A percentile compares a stretch with the other conserved stretches of the same genome.
These are phyloP conservation scores for Stachybotrys echinatus DNA, from an alignment of 2,329 filamentous ascomycete genomes.

Conservation along the genomic window DNA sequence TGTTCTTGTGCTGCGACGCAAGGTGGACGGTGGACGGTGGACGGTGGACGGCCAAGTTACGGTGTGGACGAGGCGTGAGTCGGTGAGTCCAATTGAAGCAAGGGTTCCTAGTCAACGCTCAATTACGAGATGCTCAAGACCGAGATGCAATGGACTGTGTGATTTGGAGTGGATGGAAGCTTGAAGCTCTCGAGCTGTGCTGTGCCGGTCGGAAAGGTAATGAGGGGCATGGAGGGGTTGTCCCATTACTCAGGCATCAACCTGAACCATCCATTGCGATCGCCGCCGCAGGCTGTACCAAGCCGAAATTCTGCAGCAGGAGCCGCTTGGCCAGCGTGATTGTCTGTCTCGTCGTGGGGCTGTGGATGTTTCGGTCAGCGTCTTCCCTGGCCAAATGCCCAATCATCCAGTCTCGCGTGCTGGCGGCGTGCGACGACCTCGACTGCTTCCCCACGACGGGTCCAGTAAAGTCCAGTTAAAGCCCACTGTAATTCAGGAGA, in stretches of 20 bases:
- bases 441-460: not conserved
- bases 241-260: not conserved
- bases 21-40: no score
- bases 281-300: no score
- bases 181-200: not conserved
- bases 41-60: no score
- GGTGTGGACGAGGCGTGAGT: not conserved
- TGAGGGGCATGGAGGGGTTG: not conserved
- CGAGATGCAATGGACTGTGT: not conserved
- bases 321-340: not conserved
- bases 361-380: not conserved
- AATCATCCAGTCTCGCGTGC: not conserved
- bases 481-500: not conserved
- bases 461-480: not conserved
- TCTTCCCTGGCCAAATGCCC: not conserved
- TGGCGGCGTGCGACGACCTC: not conserved
- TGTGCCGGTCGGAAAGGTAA: not conserved
- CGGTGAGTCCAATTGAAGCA: not conserved
- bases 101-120: no score
- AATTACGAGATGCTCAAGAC: not conserved
- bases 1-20: no score
- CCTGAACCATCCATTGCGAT: not conserved
- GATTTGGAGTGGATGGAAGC: not conserved
- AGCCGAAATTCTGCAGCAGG: no score
- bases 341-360: no score